Evolutionary conservation across 2,329 filamentous ascomycete species (phyloP).

Genomic region (Coniochaeta sp.): DNA sequence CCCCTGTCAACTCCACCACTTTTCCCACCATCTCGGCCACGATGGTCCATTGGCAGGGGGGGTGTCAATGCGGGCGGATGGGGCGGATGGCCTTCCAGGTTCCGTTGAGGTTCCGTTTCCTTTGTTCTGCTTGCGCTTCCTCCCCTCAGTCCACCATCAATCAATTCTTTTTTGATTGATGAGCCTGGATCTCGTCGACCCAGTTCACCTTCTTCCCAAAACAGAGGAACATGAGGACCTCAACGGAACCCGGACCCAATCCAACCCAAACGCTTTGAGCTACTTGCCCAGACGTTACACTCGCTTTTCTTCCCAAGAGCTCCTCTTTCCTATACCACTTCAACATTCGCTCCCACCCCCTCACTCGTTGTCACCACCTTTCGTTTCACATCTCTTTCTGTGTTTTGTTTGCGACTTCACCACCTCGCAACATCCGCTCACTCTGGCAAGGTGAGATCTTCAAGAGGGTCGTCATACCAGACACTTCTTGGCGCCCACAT

Average conservation of each 20-base stretch:
- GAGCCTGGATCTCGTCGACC: not conserved
- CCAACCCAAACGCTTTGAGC: not conserved
- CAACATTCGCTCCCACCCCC: not conserved
- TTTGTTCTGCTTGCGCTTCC: not conserved
- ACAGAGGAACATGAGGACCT: not conserved
- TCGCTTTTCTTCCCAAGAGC: slow-evolving; percentile 1
- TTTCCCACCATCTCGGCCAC: not conserved
- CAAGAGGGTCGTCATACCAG: not conserved
- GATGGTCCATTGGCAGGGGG: not conserved
- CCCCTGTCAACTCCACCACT: not conserved
- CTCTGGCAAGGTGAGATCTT: not conserved
- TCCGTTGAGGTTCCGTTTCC: too few relatives aligned
- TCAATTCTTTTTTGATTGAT: not conserved
- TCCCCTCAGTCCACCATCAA: not conserved
- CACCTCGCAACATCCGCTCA: not conserved
- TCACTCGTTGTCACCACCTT: not conserved
- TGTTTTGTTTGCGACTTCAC: not conserved
- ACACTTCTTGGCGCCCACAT: not conserved
- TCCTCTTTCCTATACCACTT: not conserved
- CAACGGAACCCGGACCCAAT: not conserved
- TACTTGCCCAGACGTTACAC: not conserved
- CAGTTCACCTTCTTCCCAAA: not conserved
- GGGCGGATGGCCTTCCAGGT: not conserved
- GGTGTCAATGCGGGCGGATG: not conserved
- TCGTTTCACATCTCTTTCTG: not conserved